Evolutionary conservation across 805 yeast genomes (phyloP).

Genomic region (Priceomyces melissophilus): DNA sequence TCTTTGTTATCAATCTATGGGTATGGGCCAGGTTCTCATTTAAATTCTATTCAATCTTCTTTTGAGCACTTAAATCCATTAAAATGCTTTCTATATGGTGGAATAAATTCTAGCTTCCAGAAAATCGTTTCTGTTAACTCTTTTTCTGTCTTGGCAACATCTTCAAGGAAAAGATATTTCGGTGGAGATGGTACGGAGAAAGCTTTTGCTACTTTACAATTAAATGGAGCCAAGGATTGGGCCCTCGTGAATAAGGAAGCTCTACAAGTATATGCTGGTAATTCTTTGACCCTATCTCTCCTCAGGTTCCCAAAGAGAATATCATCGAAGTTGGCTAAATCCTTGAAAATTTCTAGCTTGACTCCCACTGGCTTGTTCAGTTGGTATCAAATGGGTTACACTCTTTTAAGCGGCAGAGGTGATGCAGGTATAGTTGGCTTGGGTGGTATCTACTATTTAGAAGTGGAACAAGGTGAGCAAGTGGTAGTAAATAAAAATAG

Average conservation of each 20-base stretch:
- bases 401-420: slow-evolving; percentile 56
- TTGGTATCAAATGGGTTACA: slow-evolving; percentile 40
- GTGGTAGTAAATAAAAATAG: slow-evolving; percentile 44
- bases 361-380: slow-evolving; percentile 40
- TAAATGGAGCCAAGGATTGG: slow-evolving; percentile 66
- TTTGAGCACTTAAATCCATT: slow-evolving; percentile 35
- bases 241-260: slow-evolving; percentile 48
- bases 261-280: slow-evolving; percentile 52
- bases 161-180: slow-evolving; percentile 19
- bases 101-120: slow-evolving; percentile 44
- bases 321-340: slow-evolving; percentile 28
- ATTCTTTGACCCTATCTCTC: slow-evolving; percentile 42
- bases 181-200: slow-evolving; percentile 20
- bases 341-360: slow-evolving; percentile 16
- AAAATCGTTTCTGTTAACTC: slow-evolving; percentile 47
- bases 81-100: slow-evolving; percentile 43
- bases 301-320: slow-evolving; percentile 37
- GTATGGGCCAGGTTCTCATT: slow-evolving; percentile 12
- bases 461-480: slow-evolving; percentile 44
- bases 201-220: slow-evolving; percentile 41
- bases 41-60: slow-evolving; percentile 16
- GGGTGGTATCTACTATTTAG: slow-evolving; percentile 51
- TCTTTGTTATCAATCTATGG: slow-evolving; percentile 50
- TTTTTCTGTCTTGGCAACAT: slow-evolving; percentile 40
- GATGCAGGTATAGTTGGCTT: slow-evolving; percentile 50